A percentile compares a stretch with the other conserved stretches of the same genome.
Conservation (phyloP, 2,329 filamentous ascomycete genomes). For the Xylaria sp. region DNA sequence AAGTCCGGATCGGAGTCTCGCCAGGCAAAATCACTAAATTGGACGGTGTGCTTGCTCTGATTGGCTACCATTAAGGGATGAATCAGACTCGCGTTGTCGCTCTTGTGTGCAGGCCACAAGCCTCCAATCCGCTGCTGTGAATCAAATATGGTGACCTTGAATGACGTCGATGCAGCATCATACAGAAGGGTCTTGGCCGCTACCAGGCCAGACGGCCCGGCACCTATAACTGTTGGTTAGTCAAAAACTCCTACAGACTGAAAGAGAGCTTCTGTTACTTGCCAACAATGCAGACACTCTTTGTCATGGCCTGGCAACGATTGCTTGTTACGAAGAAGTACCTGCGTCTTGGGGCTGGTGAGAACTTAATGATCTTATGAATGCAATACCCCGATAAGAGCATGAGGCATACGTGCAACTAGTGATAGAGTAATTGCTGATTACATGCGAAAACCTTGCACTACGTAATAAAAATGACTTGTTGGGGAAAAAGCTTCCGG, state of each 20-base stretch:
- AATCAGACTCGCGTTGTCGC: conserved; percentile 63
- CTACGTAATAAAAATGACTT: too few relatives aligned
- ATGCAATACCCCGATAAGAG: conserved; percentile 6
- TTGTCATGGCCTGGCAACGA: conserved; percentile 51
- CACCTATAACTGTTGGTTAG: conserved; percentile 59
- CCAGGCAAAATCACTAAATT: conserved; percentile 80
- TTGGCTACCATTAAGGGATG: conserved; percentile 79
- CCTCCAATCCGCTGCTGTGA: conserved; percentile 74
- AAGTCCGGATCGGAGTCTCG: conserved; percentile 69
- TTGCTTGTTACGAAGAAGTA: neutral
- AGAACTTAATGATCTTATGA: neutral
- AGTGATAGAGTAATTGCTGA: neutral
- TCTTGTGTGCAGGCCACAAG: conserved; percentile 73
- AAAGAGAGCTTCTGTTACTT: conserved; percentile 29
- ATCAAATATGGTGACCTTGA: conserved; percentile 78
- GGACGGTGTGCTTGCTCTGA: conserved; percentile 80
- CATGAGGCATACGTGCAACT: neutral
- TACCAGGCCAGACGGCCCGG: conserved; percentile 75
- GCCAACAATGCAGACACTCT: conserved; percentile 66
- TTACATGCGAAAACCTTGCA: neutral
- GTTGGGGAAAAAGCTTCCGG: too few relatives aligned
- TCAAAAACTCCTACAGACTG: neutral
- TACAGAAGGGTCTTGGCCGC: conserved; percentile 79
- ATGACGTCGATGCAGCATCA: conserved; percentile 64
- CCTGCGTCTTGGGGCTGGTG: neutral